Evolutionary conservation across 2,329 filamentous ascomycete genomes (phyloP), one percentile per base, ranked within the genome.

Genomic region (Fusarium metavorans): DNA sequence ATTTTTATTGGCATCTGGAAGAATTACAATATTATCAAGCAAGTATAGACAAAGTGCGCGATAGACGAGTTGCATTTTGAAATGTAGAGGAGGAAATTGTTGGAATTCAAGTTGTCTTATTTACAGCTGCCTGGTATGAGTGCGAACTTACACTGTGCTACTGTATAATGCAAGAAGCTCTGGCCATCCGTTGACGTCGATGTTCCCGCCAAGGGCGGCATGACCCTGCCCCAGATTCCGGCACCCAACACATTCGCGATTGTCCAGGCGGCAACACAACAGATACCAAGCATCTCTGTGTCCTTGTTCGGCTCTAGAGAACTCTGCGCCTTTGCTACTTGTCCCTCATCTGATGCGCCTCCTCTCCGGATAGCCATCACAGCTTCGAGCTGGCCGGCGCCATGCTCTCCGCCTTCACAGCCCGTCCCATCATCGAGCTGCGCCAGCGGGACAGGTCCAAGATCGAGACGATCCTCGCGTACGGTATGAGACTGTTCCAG

Each of bases 401-500:
- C 84, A 98, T 98, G 97, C 93, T 99, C 85, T 97, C 96, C 85
- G 97, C 97, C 82, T 99, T 99, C 86, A 97, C 94, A 78, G 95
- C 97, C 87, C 94, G 94, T 81, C 94, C 95, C 75, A 96, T 99
- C 83, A 94, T 98, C 88, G 97, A 99, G 93, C 93, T 99, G 80
- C 95, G 94, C 86, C 92, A 92, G 84, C 93, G 94, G 84, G 96
- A 98, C 90, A 98, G 97, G 88, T 97, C 94, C 76, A 97, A 93
- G 88, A 98, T 99, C 85, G 97, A 99, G 85, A 97, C 94, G 59
- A 94, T 99, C 76, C 89, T 98, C 57, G 94, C 96, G 71, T 94
- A 98, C 84, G 95, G 93, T 94, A 88, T 67, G 84, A 68, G 13
- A n/a, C 58, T 48, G 2, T 43, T 5, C 34, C 13, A 11, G 16